Base-by-base conservation (phyloP, 257 asterid species). In the Echites panduratus region DNA sequence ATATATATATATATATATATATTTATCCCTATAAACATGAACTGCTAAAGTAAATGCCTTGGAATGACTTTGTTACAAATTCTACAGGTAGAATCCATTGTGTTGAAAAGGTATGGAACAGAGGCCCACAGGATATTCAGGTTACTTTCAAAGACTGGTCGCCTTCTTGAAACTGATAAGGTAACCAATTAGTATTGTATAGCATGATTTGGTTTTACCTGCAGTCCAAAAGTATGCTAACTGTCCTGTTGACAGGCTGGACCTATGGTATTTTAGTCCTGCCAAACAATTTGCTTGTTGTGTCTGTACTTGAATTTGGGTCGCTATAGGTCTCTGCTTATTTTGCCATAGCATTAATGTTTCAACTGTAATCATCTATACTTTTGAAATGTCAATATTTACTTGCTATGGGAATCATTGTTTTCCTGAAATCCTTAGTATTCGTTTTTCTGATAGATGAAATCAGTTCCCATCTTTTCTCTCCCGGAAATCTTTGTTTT, bases 41-140 rank as follows among this genome's bases (percentile, higher is more conserved):
- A n/a, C n/a, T n/a, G n/a, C n/a, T n/a, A n/a, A n/a, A n/a, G n/a
- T n/a, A n/a, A n/a, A n/a, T n/a, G n/a, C n/a, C n/a, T n/a, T n/a
- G n/a, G n/a, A n/a, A n/a, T n/a, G n/a, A n/a, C n/a, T n/a, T n/a
- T n/a, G n/a, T n/a, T n/a, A n/a, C n/a, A 58, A 71, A 68, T 81
- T 59, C 54, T 56, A 76, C 82, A 94, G 99, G 95, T 95, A 79
- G 98, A 95, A 74, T 86, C 98, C 71, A 81, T 89, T 82, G 86
- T 95, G 53, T 75, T 81, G 78, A 92, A 77, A 85, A 89, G 98
- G 79, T 85, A 90, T 70, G 99, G 99, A 73, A 80, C 67, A 81
- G 96, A 92, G 73, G 97, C 96, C 53, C 90, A 82, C 82, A 84
- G 92, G 84, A 89, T 92, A 73, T 95, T 90, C 87, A 88, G 98